Base-by-base conservation (phyloP, 164 flowering plant genomes). In the Magnolia kwangsiensis region DNA sequence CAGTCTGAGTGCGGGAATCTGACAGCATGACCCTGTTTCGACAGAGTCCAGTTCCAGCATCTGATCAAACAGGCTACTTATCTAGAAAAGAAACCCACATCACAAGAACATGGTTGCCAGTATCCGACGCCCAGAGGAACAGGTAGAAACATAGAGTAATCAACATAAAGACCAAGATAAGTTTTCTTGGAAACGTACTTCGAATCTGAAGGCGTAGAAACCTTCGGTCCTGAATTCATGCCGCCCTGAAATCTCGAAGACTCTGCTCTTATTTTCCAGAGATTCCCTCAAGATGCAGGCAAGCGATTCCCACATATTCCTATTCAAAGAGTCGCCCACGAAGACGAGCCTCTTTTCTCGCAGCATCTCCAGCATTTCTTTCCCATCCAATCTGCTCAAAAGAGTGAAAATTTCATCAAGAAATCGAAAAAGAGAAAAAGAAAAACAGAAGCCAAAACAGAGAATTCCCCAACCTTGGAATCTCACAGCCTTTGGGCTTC, bases 241-340 rank as follows among this genome's bases (percentile, higher is more conserved):
- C 16, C 80, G 72, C 7, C 89, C 89, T 0, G 89, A 86, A 71
- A 78, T 82, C 81, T 88, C 88, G 74, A 74, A 84, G 4, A 86
- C 87, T 59, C 71, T 81, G 76, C 69, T 78, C 67, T 83, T 79
- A 59, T 88, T 77, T 67, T 75, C 37, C 55, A 81, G 80, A 1
- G 85, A 78, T 61, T 80, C 75, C 65, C 84, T 79, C 7, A 88
- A 85, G 64, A 87, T 70, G 75, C 91, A 88, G 27, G 84, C 82
- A 23, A 88, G 79, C 21, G 89, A 88, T 59, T 87, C 89, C 91
- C 89, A 87, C 91, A 88, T 88, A 63, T 88, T 88, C 67, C 89
- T 76, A 73, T 88, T 88, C 51, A 88, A 71, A 0, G 91, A 88
- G 76, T 88, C 91, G 0, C 91, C 89, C 1, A 87, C 89, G 71